Conservation (phyloP, 2,329 filamentous ascomycete genomes). For the Ophiostoma australiae region DNA sequence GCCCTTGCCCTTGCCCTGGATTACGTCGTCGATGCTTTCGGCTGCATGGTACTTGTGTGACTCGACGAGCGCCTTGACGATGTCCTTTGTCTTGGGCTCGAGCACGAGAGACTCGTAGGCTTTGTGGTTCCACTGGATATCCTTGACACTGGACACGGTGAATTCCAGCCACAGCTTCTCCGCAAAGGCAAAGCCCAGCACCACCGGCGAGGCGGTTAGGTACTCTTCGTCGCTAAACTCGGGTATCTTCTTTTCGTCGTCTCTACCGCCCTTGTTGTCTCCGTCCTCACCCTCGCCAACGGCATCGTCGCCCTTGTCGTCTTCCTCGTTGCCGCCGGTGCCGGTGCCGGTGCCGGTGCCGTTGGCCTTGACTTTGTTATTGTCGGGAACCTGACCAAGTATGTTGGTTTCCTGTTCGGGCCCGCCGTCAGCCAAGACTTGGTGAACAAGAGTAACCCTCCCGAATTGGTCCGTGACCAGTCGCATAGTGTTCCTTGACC, state of each 20-base stretch:
- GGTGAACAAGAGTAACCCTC: not conserved
- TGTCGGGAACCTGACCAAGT: not conserved
- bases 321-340: not conserved
- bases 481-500: not conserved
- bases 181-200: constrained; percentile 79
- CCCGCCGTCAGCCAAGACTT: not conserved
- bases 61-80: constrained; percentile 76
- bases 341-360: constrained; percentile 25
- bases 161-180: constrained; percentile 92
- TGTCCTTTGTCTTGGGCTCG: constrained; percentile 53
- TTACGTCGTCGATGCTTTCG: constrained; percentile 76
- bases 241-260: constrained; percentile 37
- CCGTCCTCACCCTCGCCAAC: constrained; percentile 26
- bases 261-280: constrained; percentile 20
- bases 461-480: not conserved
- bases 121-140: constrained; percentile 78
- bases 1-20: constrained; percentile 79
- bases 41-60: constrained; percentile 78
- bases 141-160: constrained; percentile 68
- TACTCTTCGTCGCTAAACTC: constrained; percentile 78
- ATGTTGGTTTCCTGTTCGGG: not conserved
- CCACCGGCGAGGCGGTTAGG: constrained; percentile 74
- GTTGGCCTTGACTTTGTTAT: constrained; percentile 27
- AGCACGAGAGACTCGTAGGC: constrained; percentile 81
- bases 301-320: not conserved